These are phyloP conservation scores for Ophiobolus disseminans DNA, from an alignment of 2,329 filamentous ascomycete genomes.

Conservation along the genomic window DNA sequence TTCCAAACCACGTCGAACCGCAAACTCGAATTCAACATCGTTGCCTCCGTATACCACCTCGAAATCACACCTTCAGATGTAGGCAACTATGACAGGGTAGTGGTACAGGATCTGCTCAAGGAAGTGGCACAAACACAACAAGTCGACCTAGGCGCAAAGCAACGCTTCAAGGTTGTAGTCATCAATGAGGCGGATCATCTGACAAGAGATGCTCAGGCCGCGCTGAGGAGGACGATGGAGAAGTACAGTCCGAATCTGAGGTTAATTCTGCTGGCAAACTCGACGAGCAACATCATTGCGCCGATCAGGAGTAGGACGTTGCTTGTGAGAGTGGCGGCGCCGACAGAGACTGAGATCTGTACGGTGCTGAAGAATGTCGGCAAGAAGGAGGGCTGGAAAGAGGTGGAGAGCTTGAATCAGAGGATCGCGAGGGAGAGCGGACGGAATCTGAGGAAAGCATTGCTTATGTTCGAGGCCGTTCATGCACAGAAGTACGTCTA, in stretches of 20 bases:
- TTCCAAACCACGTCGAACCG: constrained; percentile 96
- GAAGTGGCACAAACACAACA: constrained; percentile 99
- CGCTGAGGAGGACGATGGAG: constrained; percentile 95
- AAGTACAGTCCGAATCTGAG: constrained; percentile 97
- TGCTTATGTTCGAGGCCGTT: constrained; percentile 97
- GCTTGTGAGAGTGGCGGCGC: constrained; percentile 89
- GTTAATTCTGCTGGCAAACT: constrained; percentile 91
- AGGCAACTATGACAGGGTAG: constrained; percentile 93
- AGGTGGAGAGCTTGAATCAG: constrained; percentile 75
- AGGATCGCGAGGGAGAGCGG: constrained; percentile 91
- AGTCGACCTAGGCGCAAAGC: constrained; percentile 89
- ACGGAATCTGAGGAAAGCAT: constrained; percentile 84
- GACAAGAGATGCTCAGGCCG: constrained; percentile 92
- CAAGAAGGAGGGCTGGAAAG: constrained; percentile 83
- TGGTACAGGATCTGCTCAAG: constrained; percentile 93
- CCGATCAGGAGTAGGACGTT: constrained; percentile 92
- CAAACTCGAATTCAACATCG: constrained; percentile 99
- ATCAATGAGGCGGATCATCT: constrained; percentile 99
- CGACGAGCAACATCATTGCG: constrained; percentile 98
- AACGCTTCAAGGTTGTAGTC: constrained; percentile 97
- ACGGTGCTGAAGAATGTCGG: constrained; percentile 72
- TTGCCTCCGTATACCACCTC: constrained; percentile 94
- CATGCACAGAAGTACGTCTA: constrained; percentile 88
- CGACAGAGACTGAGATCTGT: constrained; percentile 84
- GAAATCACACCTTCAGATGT: constrained; percentile 98